A percentile compares a stretch with the other conserved stretches of the same genome.
These are phyloP conservation scores for Phytophthora ohioensis DNA, from an alignment of 352 stramenopile species.

Conservation along the genomic window DNA sequence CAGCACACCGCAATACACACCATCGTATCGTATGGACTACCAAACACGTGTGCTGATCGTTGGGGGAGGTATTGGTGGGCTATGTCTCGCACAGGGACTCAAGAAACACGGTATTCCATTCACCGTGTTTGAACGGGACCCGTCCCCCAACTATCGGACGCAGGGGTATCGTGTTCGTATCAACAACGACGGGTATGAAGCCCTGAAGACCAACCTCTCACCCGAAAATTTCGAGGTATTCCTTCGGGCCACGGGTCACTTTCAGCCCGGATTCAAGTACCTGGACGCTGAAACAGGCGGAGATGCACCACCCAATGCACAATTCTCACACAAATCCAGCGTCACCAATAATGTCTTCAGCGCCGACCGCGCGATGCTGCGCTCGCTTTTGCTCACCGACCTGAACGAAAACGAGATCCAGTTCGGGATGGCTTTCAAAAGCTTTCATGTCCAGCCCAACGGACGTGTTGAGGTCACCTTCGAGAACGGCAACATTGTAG, in stretches of 20 bases:
- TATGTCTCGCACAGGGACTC: constrained; percentile 71
- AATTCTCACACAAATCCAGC: constrained; percentile 39
- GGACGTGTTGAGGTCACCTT: constrained; percentile 60
- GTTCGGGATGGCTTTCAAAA: constrained; percentile 69
- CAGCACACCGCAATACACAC: constrained; percentile 23
- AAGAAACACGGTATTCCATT: constrained; percentile 70
- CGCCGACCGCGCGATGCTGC: constrained; percentile 55
- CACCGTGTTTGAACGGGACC: constrained; percentile 73
- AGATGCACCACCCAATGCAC: constrained; percentile 21
- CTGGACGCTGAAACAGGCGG: constrained; percentile 52
- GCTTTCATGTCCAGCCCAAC: constrained; percentile 52
- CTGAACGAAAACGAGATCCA: constrained; percentile 59
- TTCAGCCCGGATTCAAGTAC: constrained; percentile 59
- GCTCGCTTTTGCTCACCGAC: constrained; percentile 55
- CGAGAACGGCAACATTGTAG: constrained; percentile 55
- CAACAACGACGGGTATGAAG: constrained; percentile 66
- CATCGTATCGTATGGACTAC: constrained; percentile 31
- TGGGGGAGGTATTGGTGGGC: constrained; percentile 61
- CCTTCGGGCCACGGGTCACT: constrained; percentile 58
- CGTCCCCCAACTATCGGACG: constrained; percentile 65
- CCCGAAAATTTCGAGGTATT: constrained; percentile 67
- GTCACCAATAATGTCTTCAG: constrained; percentile 53
- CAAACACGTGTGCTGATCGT: constrained; percentile 55
- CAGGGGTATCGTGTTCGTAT: constrained; percentile 74
- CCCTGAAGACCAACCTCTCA: constrained; percentile 57